Conservation (phyloP, 495 filamentous ascomycete species). For the Penicillium paxilli region DNA sequence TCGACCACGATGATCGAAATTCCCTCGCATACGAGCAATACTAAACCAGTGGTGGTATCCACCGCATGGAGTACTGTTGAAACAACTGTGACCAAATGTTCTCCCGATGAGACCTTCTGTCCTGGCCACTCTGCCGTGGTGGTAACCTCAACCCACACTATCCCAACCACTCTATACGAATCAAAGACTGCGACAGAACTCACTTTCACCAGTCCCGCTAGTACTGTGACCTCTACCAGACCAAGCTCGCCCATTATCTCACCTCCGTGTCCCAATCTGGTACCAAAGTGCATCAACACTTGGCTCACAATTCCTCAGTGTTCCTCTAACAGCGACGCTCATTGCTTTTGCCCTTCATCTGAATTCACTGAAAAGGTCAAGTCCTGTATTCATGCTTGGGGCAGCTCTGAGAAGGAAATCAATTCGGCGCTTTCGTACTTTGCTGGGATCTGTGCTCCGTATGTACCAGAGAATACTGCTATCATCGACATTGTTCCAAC, state of each 20-base stretch:
- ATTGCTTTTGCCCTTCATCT: slow-evolving; percentile 83
- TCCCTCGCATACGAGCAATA: neutral
- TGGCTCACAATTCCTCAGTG: slow-evolving; percentile 76
- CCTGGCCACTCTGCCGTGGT: slow-evolving; percentile 50
- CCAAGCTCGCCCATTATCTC: slow-evolving; percentile 6
- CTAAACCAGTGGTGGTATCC: slow-evolving; percentile 3
- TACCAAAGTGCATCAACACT: slow-evolving; percentile 92
- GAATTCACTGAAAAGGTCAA: slow-evolving; percentile 77
- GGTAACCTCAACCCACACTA: slow-evolving; percentile 49
- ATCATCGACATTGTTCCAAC: slow-evolving; percentile 71
- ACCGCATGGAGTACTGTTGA: slow-evolving; percentile 58
- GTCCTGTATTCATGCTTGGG: slow-evolving; percentile 77
- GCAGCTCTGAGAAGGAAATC: slow-evolving; percentile 60
- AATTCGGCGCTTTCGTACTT: slow-evolving; percentile 76
- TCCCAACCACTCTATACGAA: slow-evolving; percentile 57
- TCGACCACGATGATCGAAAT: slow-evolving; percentile 3
- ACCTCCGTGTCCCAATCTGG: slow-evolving; percentile 61
- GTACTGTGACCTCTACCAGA: slow-evolving; percentile 3
- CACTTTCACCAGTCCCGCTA: slow-evolving; percentile 25
- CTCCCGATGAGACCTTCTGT: slow-evolving; percentile 57
- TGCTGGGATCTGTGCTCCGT: slow-evolving; percentile 83
- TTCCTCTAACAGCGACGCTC: slow-evolving; percentile 76
- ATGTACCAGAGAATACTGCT: slow-evolving; percentile 73
- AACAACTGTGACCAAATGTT: slow-evolving; percentile 56
- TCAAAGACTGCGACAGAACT: neutral